These are phyloP conservation scores for Rhodotorula kratochvilovae DNA, from an alignment of 768 basidiomycete species.

Conservation along the genomic window DNA sequence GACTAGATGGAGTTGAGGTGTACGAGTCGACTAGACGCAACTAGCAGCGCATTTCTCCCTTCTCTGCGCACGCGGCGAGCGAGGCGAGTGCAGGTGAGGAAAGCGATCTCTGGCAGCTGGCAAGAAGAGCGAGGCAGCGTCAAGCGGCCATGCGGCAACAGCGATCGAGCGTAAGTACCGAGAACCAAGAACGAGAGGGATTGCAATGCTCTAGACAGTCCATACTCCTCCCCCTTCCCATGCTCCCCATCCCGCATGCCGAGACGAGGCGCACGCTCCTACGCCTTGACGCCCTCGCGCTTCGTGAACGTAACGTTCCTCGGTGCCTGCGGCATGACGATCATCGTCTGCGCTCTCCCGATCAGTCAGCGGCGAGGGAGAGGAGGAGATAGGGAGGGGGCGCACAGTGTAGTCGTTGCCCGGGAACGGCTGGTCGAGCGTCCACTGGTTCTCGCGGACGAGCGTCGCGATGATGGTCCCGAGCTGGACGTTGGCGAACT, in stretches of 20 bases:
- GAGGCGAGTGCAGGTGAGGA: too few species aligned
- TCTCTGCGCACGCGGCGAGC: too few species aligned
- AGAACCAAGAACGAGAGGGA: neutral
- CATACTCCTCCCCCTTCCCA: neutral
- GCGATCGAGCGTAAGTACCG: too few species aligned
- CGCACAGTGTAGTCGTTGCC: slow-evolving; percentile 70
- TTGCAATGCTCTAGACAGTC: neutral
- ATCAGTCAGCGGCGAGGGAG: too few species aligned
- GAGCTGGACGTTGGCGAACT: slow-evolving; percentile 94
- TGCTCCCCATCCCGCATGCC: too few species aligned
- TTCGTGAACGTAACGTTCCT: slow-evolving; percentile 42
- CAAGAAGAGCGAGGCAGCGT: too few species aligned
- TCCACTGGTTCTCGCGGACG: slow-evolving; percentile 69
- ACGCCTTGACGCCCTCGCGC: slow-evolving; percentile 10
- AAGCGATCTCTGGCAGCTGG: too few species aligned
- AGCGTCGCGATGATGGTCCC: slow-evolving; percentile 75
- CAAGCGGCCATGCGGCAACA: too few species aligned
- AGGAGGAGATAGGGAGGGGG: neutral
- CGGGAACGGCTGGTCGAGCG: slow-evolving; percentile 65
- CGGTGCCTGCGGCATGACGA: slow-evolving; percentile 68
- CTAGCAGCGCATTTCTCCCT: too few species aligned
- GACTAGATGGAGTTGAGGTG: too few species aligned
- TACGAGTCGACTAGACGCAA: too few species aligned
- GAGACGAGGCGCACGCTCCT: too few species aligned
- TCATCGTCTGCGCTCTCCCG: slow-evolving; percentile 95